phyloP scores from a whole-genome alignment of 129 eudicot genomes.

The Ambrosia artemisiifolia region DNA sequence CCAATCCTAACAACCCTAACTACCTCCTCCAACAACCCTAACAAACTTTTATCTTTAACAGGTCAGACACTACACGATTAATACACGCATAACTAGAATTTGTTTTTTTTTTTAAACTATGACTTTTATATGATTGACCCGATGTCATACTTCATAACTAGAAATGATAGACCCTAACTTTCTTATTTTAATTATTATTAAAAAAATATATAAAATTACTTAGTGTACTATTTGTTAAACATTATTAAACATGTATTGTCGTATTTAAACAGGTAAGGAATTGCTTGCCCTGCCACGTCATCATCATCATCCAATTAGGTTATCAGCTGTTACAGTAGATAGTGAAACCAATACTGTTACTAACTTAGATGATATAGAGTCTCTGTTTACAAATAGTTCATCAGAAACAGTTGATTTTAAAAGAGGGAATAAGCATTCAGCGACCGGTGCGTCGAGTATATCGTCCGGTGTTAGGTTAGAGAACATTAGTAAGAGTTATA shows the following conservation, averaged over 20 bases:
- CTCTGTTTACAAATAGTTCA: conserved; percentile 53
- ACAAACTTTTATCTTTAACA: background rate
- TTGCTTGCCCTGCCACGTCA: no score
- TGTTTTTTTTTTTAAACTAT: no score
- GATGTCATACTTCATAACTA: no score
- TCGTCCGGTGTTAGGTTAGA: conserved; percentile 92
- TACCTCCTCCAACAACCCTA: conserved; percentile 36
- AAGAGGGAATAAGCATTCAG: conserved; percentile 42
- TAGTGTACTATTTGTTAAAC: no score
- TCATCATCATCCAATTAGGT: conserved; percentile 36
- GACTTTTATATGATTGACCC: no score
- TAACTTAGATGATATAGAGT: conserved; percentile 57
- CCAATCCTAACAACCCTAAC: conserved; percentile 16
- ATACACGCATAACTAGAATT: no score
- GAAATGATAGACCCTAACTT: no score
- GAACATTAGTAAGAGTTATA: conserved; percentile 72
- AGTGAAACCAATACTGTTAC: conserved; percentile 37
- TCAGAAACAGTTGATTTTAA: conserved; percentile 27
- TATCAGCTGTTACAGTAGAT: conserved; percentile 55
- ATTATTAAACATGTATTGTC: no score
- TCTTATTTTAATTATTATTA: no score
- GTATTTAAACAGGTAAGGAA: no score
- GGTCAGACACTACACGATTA: no score
- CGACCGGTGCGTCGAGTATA: conserved; percentile 70
- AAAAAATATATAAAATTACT: no score